phyloP scores from a whole-genome alignment of 2,329 filamentous ascomycete species.

The Fusarium continuum region DNA sequence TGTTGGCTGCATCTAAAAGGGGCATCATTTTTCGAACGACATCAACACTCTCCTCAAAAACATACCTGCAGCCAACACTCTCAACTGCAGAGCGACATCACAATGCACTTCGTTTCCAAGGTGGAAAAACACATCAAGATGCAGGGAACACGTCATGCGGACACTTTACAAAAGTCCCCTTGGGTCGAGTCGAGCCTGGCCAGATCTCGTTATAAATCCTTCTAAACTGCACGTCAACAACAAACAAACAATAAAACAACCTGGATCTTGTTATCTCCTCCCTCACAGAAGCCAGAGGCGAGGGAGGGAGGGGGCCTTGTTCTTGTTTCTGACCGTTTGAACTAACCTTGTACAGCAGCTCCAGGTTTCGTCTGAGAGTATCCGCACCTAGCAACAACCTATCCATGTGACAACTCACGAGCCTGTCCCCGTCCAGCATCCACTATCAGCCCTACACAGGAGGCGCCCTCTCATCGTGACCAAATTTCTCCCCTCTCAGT shows the following conservation, averaged over 20 bases:
- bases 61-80: conserved; percentile 2
- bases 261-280: conserved; percentile 1
- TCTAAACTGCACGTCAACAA: neutral
- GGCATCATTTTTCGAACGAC: conserved; percentile 16
- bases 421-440: neutral
- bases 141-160: conserved; percentile 14
- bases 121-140: neutral
- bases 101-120: neutral
- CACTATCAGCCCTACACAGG: conserved; percentile 28
- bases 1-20: conserved; percentile 11
- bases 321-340: conserved; percentile 5
- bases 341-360: neutral
- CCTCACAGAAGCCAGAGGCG: neutral
- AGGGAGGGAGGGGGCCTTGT: neutral
- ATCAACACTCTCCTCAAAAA: neutral
- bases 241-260: neutral
- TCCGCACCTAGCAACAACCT: neutral
- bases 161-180: conserved; percentile 22
- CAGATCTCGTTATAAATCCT: neutral
- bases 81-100: neutral
- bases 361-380: conserved; percentile 2
- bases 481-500: neutral
- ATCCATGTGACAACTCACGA: conserved; percentile 1
- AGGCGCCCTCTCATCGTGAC: neutral
- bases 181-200: neutral